A percentile compares a stretch with the other conserved stretches of the same genome.
phyloP scores from a whole-genome alignment of 805 yeast species.

The Pichia californica region DNA sequence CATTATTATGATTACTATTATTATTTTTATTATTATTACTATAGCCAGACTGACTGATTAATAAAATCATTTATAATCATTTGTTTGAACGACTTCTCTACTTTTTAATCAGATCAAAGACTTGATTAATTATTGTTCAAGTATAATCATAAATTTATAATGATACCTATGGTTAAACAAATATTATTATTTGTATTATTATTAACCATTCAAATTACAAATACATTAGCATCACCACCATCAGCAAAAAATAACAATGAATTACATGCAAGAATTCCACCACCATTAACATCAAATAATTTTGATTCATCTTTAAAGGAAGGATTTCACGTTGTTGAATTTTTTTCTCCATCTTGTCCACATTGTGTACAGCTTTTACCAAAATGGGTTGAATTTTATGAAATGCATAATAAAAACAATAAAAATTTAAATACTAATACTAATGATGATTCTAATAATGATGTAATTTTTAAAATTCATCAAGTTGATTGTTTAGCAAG shows the following conservation, averaged over 20 bases:
- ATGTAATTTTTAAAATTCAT: conserved; percentile 25
- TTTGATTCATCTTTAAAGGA: conserved; percentile 45
- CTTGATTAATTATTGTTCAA: too few species aligned
- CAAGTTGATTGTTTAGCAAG: conserved; percentile 82
- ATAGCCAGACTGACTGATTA: too few species aligned
- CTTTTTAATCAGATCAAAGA: too few species aligned
- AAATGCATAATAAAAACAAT: conserved; percentile 41
- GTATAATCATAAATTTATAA: too few species aligned
- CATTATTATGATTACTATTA: too few species aligned
- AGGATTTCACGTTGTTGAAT: conserved; percentile 74
- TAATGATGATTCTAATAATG: conserved; percentile 29
- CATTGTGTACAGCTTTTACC: conserved; percentile 84
- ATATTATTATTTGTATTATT: too few species aligned
- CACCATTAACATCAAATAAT: conserved; percentile 39
- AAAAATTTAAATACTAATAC: conserved; percentile 39
- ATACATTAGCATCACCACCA: neutral
- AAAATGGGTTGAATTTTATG: conserved; percentile 66
- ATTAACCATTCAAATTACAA: neutral
- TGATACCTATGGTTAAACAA: too few species aligned
- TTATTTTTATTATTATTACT: too few species aligned
- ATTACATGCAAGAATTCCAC: conserved; percentile 35
- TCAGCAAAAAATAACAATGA: neutral
- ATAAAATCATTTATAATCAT: too few species aligned
- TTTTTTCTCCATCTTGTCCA: conserved; percentile 81
- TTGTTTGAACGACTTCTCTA: too few species aligned